Conservation (phyloP, 768 basidiomycete species). For the Hygrocybe punicea region DNA sequence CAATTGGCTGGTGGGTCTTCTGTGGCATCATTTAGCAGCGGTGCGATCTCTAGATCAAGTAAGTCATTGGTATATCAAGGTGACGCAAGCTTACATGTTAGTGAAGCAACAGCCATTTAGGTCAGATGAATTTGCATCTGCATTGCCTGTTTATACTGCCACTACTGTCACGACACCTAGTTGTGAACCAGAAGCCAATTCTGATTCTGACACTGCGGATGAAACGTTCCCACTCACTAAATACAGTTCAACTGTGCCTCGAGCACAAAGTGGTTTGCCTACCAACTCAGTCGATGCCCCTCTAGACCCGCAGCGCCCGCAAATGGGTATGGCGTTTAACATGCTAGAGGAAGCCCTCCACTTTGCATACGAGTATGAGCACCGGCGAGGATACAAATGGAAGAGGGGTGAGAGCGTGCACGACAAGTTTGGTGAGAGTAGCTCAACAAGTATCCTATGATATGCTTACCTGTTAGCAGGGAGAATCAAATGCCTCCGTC, state of each 20-base stretch:
- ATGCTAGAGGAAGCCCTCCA: slow-evolving; percentile 8
- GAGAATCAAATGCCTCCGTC: slow-evolving; percentile 8
- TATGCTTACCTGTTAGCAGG: background rate
- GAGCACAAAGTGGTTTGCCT: slow-evolving; percentile 7
- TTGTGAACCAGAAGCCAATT: background rate
- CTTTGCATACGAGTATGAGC: slow-evolving; percentile 11
- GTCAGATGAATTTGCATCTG: no score
- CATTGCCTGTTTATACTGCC: no score
- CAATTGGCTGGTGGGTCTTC: background rate
- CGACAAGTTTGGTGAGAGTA: background rate
- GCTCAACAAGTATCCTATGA: background rate
- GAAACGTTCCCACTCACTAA: slow-evolving; percentile 5
- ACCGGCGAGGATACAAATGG: slow-evolving; percentile 18
- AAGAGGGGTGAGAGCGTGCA: slow-evolving; percentile 13
- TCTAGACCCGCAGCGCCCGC: background rate
- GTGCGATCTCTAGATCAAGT: background rate
- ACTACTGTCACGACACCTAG: background rate
- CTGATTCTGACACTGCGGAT: no score
- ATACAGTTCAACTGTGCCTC: slow-evolving; percentile 8
- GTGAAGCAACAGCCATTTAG: no score
- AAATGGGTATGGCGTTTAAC: slow-evolving; percentile 2
- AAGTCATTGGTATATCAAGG: background rate
- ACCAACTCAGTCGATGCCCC: slow-evolving; percentile 5
- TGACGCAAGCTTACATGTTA: background rate
- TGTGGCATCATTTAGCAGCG: background rate